phyloP scores from a whole-genome alignment of 2,329 filamentous ascomycete genomes.

The Pezicula radicicola region DNA sequence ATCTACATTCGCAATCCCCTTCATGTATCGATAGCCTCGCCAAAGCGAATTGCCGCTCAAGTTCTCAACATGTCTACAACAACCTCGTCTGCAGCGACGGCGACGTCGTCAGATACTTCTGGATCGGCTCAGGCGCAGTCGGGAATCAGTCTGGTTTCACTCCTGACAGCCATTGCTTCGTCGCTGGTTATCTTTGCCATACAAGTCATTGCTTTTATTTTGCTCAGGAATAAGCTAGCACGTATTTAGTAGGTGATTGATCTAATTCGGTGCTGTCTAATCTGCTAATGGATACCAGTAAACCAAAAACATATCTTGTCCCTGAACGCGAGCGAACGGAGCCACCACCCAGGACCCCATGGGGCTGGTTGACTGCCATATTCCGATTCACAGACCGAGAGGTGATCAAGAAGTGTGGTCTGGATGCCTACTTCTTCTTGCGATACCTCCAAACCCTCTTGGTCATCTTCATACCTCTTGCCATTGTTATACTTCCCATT shows the following conservation, averaged over 20 bases:
- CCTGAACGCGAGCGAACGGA: constrained; percentile 80
- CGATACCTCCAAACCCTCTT: constrained; percentile 84
- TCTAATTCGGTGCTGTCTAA: not conserved
- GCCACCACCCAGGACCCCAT: constrained; percentile 59
- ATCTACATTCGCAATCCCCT: too few species aligned
- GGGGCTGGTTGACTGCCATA: constrained; percentile 52
- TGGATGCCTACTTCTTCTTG: constrained; percentile 97
- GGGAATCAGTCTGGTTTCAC: constrained; percentile 28
- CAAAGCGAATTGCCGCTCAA: not conserved
- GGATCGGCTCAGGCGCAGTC: constrained; percentile 19
- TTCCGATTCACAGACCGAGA: constrained; percentile 70
- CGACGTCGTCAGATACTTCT: not conserved
- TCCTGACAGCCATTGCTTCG: constrained; percentile 27
- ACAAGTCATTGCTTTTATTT: constrained; percentile 67
- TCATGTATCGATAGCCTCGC: not conserved
- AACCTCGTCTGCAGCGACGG: not conserved
- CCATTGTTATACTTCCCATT: constrained; percentile 75
- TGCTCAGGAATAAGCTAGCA: constrained; percentile 74
- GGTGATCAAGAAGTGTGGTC: constrained; percentile 90
- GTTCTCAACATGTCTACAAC: constrained; percentile 1
- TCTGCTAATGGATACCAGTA: constrained; percentile 43
- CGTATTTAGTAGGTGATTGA: constrained; percentile 72
- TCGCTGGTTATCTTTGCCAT: constrained; percentile 28
- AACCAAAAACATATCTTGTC: constrained; percentile 82
- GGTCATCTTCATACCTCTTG: constrained; percentile 86